Evolutionary conservation across 495 filamentous ascomycete species (phyloP), one percentile per base, ranked within the genome.

Genomic region (Penicillium subrubescens): DNA sequence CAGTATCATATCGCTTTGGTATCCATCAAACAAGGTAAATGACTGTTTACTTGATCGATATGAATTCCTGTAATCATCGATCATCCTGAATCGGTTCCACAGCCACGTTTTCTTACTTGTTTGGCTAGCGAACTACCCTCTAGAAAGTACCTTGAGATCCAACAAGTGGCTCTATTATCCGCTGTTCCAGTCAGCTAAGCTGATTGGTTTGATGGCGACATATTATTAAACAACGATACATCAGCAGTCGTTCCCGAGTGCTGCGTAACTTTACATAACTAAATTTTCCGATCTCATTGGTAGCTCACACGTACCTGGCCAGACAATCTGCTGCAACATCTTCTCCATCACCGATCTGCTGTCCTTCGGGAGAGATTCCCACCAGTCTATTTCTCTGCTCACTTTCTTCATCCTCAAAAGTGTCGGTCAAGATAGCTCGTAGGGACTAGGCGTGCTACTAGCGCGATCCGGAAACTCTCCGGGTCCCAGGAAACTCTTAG

Each of bases 351-450:
- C 21, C 10, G 21, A 48, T 48, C 48, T 25, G 12, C 48, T 52
- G 25, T 29, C 25, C 15, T 1, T 48, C 44, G 21, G 44, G 12
- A 48, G 19, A 10, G 44, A 14, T 23, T 48, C 21, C 21, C 19
- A 48, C 44, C 44, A 48, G 44, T 48, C 19, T 48, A 21, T 48
- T 48, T 23, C 21, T 48, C 44, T 14, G 48, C 25, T 31, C 48
- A 52, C 48, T 50, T 63, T 46, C 29, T 53, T 46, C 31, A 6
- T 21, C 51, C 8, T 31, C 57, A 61, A 50, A 50, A 67, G 53
- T 57, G 61, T 67, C 65, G 65, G 65, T 67, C 65, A 64, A 46
- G 51, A 60, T 23, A 5, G 60, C 43, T 23, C 54, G 14, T 52
- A 21, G 48, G 15, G 48, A 31, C 48, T 6, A 25, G 44, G 19